Conservation (phyloP, 106 monocot species). For the Dactylorhiza incarnata region DNA sequence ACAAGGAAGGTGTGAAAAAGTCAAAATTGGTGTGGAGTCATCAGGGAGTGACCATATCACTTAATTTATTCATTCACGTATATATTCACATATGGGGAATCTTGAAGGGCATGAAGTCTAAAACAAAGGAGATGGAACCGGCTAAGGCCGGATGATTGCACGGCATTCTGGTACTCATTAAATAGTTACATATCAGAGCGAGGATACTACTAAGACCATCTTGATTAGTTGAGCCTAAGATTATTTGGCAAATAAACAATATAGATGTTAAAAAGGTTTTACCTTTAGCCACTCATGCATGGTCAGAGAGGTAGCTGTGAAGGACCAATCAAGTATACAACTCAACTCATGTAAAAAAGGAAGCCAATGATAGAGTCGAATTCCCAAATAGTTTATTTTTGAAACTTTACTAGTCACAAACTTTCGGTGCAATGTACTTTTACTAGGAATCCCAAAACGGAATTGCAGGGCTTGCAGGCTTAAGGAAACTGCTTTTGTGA, state of each 20-base stretch:
- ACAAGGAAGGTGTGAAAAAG: no score
- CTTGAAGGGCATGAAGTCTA: no score
- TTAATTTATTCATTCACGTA: no score
- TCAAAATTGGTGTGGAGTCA: no score
- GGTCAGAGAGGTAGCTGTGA: conserved; percentile 86
- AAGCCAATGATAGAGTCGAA: conserved; percentile 82
- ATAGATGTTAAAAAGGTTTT: conserved; percentile 6
- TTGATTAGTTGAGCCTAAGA: background rate
- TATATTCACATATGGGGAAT: no score
- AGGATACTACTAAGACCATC: background rate
- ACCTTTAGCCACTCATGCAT: conserved; percentile 99
- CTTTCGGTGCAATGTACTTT: conserved; percentile 83
- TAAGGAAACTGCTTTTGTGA: conserved; percentile 84
- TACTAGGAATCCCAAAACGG: conserved; percentile 78
- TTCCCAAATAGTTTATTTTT: conserved; percentile 89
- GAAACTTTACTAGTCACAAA: conserved; percentile 91
- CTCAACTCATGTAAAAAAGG: conserved; percentile 96
- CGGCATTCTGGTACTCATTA: no score
- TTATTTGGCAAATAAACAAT: background rate
- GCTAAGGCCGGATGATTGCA: no score
- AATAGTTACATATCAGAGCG: no score
- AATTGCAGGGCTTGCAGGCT: conserved; percentile 85
- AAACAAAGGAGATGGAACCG: no score
- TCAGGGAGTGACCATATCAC: no score
- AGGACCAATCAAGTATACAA: conserved; percentile 98